A percentile compares a stretch with the other conserved stretches of the same genome.
Conservation (phyloP, 129 eudicot species). For the Ambrosia artemisiifolia region DNA sequence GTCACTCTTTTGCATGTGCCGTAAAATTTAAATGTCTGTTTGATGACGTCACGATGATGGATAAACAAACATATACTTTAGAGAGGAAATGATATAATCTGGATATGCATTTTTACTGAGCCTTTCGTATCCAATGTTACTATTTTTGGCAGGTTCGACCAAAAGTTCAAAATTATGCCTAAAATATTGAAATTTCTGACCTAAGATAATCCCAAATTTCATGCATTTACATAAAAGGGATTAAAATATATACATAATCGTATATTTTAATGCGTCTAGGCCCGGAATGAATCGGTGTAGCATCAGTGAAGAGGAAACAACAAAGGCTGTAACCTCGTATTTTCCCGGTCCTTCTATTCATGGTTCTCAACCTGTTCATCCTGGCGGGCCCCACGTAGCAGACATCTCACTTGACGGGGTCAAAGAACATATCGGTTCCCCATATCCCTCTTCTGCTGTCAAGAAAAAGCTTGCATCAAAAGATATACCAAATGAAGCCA, state of each 20-base stretch:
- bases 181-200: not conserved
- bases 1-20: slow-evolving; percentile 25
- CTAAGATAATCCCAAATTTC: not conserved
- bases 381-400: slow-evolving; percentile 36
- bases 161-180: not conserved
- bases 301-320: slow-evolving; percentile 73
- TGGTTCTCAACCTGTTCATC: slow-evolving; percentile 36
- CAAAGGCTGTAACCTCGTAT: slow-evolving; percentile 27
- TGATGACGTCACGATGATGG: slow-evolving; percentile 3
- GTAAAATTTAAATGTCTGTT: slow-evolving; percentile 7
- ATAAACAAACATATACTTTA: not conserved
- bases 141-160: too few relatives aligned
- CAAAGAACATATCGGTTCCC: slow-evolving; percentile 27
- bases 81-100: too few relatives aligned
- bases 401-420: slow-evolving; percentile 31
- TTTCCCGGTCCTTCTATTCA: slow-evolving; percentile 41
- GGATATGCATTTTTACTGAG: too few relatives aligned
- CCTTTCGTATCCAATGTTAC: too few relatives aligned
- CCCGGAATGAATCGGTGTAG: slow-evolving; percentile 90
- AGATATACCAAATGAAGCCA: slow-evolving; percentile 37
- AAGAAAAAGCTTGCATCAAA: slow-evolving; percentile 47
- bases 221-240: not conserved
- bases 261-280: slow-evolving; percentile 37
- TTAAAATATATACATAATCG: not conserved
- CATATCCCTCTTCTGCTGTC: slow-evolving; percentile 29